Evolutionary conservation across 2,329 filamentous ascomycete species (phyloP).

Genomic region (Cadophora luteo-olivacea): DNA sequence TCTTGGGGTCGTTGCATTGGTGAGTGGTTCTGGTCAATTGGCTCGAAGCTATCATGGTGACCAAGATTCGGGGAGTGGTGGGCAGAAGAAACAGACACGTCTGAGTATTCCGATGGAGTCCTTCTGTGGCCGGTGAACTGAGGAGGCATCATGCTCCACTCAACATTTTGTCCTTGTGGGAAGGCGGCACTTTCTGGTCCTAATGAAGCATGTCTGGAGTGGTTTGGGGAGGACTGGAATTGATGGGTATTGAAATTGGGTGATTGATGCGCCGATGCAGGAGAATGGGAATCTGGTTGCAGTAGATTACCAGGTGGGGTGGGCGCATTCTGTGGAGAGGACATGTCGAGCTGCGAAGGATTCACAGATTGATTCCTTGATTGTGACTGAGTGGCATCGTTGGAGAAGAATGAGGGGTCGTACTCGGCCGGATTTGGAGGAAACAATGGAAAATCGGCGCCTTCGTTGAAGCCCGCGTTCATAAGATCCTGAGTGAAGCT

Average conservation of each 20-base stretch:
- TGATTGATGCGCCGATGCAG: constrained; percentile 43
- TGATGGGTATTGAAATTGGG: constrained; percentile 43
- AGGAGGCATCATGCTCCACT: constrained; percentile 64
- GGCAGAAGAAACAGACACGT: constrained; percentile 86
- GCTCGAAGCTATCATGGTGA: constrained; percentile 80
- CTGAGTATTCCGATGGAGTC: constrained; percentile 88
- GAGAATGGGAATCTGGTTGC: constrained; percentile 43
- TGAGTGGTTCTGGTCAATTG: constrained; percentile 73
- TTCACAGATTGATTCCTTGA: constrained; percentile 51
- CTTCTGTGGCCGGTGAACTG: constrained; percentile 83
- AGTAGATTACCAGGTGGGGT: constrained; percentile 42
- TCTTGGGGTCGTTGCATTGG: constrained; percentile 81
- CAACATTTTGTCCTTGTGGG: constrained; percentile 55
- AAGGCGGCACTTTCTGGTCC: constrained; percentile 52
- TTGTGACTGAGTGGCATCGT: constrained; percentile 50
- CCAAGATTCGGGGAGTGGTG: constrained; percentile 83
- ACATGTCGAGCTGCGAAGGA: constrained; percentile 56
- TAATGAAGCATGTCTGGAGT: constrained; percentile 45
- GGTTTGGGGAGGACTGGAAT: constrained; percentile 42
- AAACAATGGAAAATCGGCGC: constrained; percentile 70
- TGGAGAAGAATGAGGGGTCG: constrained; percentile 66
- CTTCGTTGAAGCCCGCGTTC: constrained; percentile 55
- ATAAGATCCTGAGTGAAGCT: constrained; percentile 56
- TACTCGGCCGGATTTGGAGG: constrained; percentile 61
- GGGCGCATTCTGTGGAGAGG: constrained; percentile 46